Percentiles rank a stretch among this genome's conserved stretches.
Evolutionary conservation across 495 filamentous ascomycete genomes (phyloP).

Genomic region (Ramalina intermedia): DNA sequence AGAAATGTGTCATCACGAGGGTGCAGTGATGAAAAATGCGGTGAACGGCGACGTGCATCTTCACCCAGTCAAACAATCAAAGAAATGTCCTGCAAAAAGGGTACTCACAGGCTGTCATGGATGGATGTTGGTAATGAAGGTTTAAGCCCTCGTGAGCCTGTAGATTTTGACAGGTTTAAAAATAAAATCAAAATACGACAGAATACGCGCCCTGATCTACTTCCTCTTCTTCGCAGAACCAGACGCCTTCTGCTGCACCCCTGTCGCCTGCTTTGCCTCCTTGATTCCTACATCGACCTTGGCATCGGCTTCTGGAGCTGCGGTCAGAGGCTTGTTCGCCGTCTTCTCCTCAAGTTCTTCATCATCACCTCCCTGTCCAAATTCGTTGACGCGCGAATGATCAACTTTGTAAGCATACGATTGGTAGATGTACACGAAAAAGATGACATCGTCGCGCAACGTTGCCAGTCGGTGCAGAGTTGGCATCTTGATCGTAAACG

Average conservation of each 20-base stretch:
- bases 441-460: conserved; percentile 88
- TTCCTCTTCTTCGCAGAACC: conserved; percentile 16
- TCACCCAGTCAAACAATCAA: neutral
- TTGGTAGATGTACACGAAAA: conserved; percentile 98
- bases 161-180: neutral
- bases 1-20: neutral
- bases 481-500: conserved; percentile 99
- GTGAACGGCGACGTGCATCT: neutral
- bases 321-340: conserved; percentile 24
- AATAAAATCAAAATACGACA: neutral
- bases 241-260: conserved; percentile 16
- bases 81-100: neutral
- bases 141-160: neutral
- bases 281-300: conserved; percentile 16
- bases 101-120: neutral
- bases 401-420: conserved; percentile 86
- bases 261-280: conserved; percentile 11
- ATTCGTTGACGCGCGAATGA: conserved; percentile 88
- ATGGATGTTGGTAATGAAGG: neutral
- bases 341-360: conserved; percentile 51
- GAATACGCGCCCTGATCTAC: conserved; percentile 1
- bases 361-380: conserved; percentile 87
- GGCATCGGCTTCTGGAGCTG: conserved; percentile 17
- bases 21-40: neutral
- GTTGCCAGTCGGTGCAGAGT: conserved; percentile 90